These are phyloP conservation scores for Sindora glabra DNA, from an alignment of 306 rosid genomes.

Conservation along the genomic window DNA sequence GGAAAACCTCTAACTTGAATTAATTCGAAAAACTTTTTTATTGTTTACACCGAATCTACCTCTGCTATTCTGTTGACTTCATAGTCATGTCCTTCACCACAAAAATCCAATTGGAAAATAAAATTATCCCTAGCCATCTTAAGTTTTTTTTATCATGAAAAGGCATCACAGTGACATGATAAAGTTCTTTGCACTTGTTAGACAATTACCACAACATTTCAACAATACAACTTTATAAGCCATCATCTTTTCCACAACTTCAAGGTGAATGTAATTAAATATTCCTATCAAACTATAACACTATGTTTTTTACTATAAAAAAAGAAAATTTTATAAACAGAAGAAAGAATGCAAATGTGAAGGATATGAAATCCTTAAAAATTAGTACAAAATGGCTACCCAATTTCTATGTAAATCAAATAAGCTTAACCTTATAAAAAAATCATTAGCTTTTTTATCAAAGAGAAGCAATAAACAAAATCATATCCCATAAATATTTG, in stretches of 20 bases:
- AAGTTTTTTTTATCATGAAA: constrained; percentile 95
- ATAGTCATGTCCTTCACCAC: constrained; percentile 24
- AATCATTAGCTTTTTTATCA: no score
- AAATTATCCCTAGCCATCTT: constrained; percentile 94
- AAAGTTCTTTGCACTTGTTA: constrained; percentile 72
- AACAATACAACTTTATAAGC: neutral
- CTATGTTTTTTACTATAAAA: neutral
- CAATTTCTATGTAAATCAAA: no score
- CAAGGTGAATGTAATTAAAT: no score
- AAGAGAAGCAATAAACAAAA: no score
- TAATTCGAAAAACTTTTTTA: constrained; percentile 85
- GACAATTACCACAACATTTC: constrained; percentile 2
- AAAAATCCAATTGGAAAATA: constrained; percentile 44
- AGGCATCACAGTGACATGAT: constrained; percentile 96
- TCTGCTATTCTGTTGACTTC: constrained; percentile 39
- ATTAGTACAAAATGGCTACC: no score
- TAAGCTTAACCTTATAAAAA: no score
- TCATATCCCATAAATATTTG: no score
- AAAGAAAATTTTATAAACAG: no score
- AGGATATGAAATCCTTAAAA: no score
- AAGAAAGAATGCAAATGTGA: no score
- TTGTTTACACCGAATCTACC: constrained; percentile 94
- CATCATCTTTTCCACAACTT: neutral
- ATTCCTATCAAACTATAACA: neutral
- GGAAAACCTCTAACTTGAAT: constrained; percentile 61